Evolutionary conservation across 495 filamentous ascomycete genomes (phyloP), one percentile per base, ranked within the genome.

Genomic region (Penicillium coffeae): DNA sequence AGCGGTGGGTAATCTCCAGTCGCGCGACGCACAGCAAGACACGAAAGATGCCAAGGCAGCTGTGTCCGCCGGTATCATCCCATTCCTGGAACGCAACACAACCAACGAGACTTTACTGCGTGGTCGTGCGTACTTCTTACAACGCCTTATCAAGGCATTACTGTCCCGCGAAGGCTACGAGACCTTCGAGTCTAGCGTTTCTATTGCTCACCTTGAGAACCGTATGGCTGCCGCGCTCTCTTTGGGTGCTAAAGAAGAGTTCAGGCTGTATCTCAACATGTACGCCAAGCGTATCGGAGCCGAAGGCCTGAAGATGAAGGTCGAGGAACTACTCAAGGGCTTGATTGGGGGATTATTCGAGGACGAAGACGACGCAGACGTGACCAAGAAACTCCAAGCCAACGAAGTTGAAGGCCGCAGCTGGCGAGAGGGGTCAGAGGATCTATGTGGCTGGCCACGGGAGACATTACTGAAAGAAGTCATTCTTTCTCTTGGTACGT

Each of bases 151-250:
- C 68, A 95, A 95, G 69, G 76, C 82, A 6, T 69, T 96, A 8
- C 68, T 96, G 2, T 85, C 88, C 0, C 83, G 84, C 16, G 93
- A 96, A 63, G 91, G 91, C 0, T 96, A 87, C 51, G 92, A 96
- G 69, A 82, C 82, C 5, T 94, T 99, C 51, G 94, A 97, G 62
- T 84, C 89, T 18, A 85, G 77, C 19, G 90, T 96, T 18, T 93
- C 88, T 15, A 88, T 99, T 57, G 92, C 90, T 9, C 93, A 99
- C 69, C 73, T 99, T 19, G 93, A 99, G 69, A 96, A 97, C 60
- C 81, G 93, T 20, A 80, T 99, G 43, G 91, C 93, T 9, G 93
- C 89, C 9, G 90, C 93, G 5, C 60, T 93, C 47, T 84, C 88
- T 35, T 72, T 99, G 1, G 90, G 89, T 8, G 84, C 91, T 0